Base-by-base conservation (phyloP, 1,139 yeast genomes). In the Meyerozyma athensensis region DNA sequence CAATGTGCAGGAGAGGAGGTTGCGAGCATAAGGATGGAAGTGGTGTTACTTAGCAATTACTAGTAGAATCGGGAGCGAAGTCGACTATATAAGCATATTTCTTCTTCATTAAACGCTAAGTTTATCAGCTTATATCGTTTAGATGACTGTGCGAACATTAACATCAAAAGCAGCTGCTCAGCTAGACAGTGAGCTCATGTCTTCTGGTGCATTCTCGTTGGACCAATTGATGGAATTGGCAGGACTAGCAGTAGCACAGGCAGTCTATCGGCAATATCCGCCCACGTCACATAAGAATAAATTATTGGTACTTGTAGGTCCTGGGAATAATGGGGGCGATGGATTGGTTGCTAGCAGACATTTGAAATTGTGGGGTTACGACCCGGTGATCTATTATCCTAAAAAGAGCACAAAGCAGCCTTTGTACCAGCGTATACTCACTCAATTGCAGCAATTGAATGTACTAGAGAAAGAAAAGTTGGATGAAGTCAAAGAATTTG, bases 281-380 rank as follows among this genome's bases (percentile, higher is more conserved):
- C 84, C 86, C 6, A 21, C 44, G 7, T 43, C 58, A 38, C 58
- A 61, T 16, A 67, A 65, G 10, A 33, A 35, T 12, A 54, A 58
- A 30, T 79, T 90, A 1, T 62, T 90, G 35, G 75, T 92, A 3
- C 65, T 90, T 6, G 87, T 82, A 6, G 98, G 98, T 0, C 97
- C 97, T 0, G 98, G 98, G 1, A 92, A 92, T 53, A 92, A 92
- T 53, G 97, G 90, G 3, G 98, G 98, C 1, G 98, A 92, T 58
- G 98, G 98, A 0, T 65, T 92, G 16, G 98, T 92, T 2, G 95
- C 96, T 19, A 96, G 97, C 3, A 74, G 98, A 33, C 98, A 94
- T 56, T 66, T 92, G 45, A 77, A 77, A 48, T 63, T 87, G 7
- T 79, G 94, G 71, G 95, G 65, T 5, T 87, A 81, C 56, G 63